Conservation (phyloP, 1,284 basidiomycete species). For the Heterobasidion parviporum region DNA sequence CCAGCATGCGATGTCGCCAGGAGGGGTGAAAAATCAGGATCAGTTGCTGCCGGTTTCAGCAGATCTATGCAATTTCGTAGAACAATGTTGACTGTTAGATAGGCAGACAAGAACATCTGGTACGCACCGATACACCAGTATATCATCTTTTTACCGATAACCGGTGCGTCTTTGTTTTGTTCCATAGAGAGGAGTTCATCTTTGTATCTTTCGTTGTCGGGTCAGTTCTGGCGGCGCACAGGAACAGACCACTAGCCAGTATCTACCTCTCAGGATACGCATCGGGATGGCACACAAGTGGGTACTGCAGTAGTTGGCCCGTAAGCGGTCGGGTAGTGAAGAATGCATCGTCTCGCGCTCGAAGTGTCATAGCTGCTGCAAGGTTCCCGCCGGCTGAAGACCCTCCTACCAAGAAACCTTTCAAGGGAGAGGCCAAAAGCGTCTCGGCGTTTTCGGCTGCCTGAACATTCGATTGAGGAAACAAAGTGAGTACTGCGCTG, state of each 20-base stretch:
- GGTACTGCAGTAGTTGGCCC: slow-evolving; percentile 11
- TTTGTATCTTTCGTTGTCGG: not conserved
- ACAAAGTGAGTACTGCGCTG: no score
- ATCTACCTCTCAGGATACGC: slow-evolving; percentile 1
- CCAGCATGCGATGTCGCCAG: not conserved
- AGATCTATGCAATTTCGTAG: not conserved
- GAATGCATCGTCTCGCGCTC: slow-evolving; percentile 13
- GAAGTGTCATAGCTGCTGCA: slow-evolving; percentile 10
- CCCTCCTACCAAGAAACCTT: slow-evolving; percentile 15
- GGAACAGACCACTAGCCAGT: not conserved
- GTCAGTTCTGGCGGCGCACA: no score
- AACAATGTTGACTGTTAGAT: not conserved
- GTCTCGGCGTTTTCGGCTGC: slow-evolving; percentile 6
- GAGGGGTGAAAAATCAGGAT: not conserved
- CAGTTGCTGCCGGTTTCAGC: not conserved
- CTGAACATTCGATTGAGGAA: not conserved
- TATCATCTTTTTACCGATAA: not conserved
- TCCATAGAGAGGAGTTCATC: not conserved
- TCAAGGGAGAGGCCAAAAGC: slow-evolving; percentile 7
- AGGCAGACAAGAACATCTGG: not conserved
- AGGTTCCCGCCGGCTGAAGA: slow-evolving; percentile 15
- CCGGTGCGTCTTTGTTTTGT: not conserved
- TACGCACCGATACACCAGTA: not conserved
- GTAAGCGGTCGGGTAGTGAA: slow-evolving; percentile 10
- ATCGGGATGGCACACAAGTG: slow-evolving; percentile 8